Conservation (phyloP, 2,329 filamentous ascomycete genomes). For the Pseudogymnoascus sp. region DNA sequence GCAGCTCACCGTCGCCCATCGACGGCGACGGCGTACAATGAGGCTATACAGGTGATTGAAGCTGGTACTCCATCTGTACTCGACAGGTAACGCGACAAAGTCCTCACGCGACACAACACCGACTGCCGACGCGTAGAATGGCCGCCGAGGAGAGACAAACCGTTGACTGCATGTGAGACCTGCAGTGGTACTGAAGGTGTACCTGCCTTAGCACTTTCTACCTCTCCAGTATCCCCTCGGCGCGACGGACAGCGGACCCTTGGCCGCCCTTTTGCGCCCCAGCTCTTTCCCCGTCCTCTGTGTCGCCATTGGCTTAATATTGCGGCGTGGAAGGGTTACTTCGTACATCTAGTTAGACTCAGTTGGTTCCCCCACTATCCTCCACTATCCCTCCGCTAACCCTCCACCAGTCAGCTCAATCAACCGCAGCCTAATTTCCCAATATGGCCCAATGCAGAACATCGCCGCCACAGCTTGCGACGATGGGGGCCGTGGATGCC, state of each 20-base stretch:
- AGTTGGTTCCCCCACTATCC: background rate
- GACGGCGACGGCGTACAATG: background rate
- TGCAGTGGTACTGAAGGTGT: background rate
- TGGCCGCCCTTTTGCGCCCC: background rate
- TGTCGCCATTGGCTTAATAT: background rate
- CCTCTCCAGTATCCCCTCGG: background rate
- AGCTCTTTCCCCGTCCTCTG: background rate
- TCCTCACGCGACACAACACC: background rate
- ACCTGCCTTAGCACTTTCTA: background rate
- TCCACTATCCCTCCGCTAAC: background rate
- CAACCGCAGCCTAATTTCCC: background rate
- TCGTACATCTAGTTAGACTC: background rate
- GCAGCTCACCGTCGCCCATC: background rate
- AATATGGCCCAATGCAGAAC: constrained; percentile 4
- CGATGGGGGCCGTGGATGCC: background rate
- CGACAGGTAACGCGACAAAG: background rate
- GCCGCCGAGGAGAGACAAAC: background rate
- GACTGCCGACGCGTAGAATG: background rate
- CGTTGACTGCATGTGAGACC: background rate
- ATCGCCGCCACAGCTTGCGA: background rate
- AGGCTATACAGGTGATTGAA: background rate
- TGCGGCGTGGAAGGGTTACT: no score
- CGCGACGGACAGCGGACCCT: background rate
- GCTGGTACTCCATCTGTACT: background rate
- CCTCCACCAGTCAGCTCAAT: background rate